Evolutionary conservation across 441 rosid genomes (phyloP), one percentile per base, ranked within the genome.

Genomic region (Pelargonium cotyledonis): DNA sequence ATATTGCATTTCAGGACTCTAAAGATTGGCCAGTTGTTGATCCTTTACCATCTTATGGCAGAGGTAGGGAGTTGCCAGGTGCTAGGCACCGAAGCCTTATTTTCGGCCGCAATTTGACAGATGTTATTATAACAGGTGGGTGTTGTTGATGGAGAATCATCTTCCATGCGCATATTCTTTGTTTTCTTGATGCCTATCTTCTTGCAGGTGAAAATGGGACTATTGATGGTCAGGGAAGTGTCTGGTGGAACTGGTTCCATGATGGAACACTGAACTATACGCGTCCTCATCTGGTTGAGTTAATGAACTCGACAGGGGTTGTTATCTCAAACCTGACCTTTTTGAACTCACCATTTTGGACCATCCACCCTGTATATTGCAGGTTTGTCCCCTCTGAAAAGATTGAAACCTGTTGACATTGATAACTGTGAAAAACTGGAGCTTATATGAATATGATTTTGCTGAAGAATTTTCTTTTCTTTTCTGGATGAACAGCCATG

Each of bases 361-460:
- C 86, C 72, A 87, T 95, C 81, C 97, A 95, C 73, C 99, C 99
- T 18, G 96, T 95, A 49, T 95, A 91, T 73, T 90, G 97, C 97
- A 94, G 97, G 99, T 89, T 75, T 64, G 85, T 82, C 66, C 67
- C 73, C 69, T 70, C 67, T 26, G 16, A 26, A 58, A 53, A 47
- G 40, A 57, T 66, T 51, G 6, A 38, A 8, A 1, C 6, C 38
- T 31, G 38, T 31, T 31, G 5, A 31, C 38, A 31, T 31, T 31
- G 38, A 31, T 31, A 31, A 31, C 38, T 31, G 38, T 31, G 38
- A 63, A 65, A 69, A 55, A 72, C 68, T 68, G 78, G 76, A 74
- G 82, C 76, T 72, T 79, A 73, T 72, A 75, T 79, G 79, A 78
- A 75, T 79, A 47, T 47, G 55, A 1, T 2, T 6, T 68, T 70